These are phyloP conservation scores for Talaromyces sp. DNA, from an alignment of 2,329 filamentous ascomycete genomes.

Conservation along the genomic window DNA sequence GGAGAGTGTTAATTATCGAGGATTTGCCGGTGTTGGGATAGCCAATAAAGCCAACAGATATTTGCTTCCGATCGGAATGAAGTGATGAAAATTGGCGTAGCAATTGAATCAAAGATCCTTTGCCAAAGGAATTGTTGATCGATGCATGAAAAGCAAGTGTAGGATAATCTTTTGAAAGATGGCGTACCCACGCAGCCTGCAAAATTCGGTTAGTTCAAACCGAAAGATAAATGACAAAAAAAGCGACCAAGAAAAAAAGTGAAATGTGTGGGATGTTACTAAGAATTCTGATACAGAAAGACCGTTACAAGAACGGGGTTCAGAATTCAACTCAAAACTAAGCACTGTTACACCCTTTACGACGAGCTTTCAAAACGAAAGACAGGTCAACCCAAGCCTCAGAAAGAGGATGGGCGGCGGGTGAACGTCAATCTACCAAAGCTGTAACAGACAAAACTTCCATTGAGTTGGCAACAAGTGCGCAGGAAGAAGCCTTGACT, in stretches of 20 bases:
- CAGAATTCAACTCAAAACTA: conserved; percentile 96
- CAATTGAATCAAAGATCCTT: conserved; percentile 87
- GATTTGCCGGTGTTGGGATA: conserved; percentile 96
- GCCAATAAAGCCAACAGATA: conserved; percentile 82
- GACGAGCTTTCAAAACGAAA: conserved; percentile 86
- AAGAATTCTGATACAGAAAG: conserved; percentile 79
- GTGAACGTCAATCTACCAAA: conserved; percentile 87
- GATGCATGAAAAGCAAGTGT: conserved; percentile 92
- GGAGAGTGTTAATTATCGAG: conserved; percentile 92
- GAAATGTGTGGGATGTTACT: conserved; percentile 94
- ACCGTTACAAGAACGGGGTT: conserved; percentile 52
- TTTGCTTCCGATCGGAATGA: conserved; percentile 87
- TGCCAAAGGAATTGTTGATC: conserved; percentile 94
- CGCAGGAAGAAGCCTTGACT: conserved; percentile 77
- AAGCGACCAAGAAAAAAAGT: conserved; percentile 12
- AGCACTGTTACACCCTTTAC: conserved; percentile 71
- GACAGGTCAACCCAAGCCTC: conserved; percentile 61
- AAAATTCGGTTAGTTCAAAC: conserved; percentile 22
- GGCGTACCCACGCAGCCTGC: conserved; percentile 88
- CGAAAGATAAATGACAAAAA: conserved; percentile 15
- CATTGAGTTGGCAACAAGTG: conserved; percentile 56
- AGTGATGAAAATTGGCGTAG: conserved; percentile 88
- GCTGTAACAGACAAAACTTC: conserved; percentile 94
- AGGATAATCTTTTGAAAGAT: conserved; percentile 83
- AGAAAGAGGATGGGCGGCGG: conserved; percentile 62